phyloP scores from a whole-genome alignment of 768 basidiomycete species.

The Suillus fuscotomentosus region DNA sequence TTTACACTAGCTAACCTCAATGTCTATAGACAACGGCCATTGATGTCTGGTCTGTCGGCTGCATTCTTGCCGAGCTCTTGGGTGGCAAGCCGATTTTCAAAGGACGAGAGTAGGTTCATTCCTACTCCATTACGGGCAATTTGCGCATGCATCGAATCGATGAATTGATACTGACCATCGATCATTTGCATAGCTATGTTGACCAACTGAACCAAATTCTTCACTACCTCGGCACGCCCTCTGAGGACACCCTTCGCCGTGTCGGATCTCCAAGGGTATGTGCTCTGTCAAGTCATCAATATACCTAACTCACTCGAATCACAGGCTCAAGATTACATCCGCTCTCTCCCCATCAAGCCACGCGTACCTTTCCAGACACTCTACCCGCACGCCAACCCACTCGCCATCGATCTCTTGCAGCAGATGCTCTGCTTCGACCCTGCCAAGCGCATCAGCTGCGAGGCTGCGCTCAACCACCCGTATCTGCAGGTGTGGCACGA shows the following conservation, averaged over 20 bases:
- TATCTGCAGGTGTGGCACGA: conserved; percentile 98
- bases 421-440: conserved; percentile 96
- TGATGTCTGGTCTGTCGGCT: conserved; percentile 96
- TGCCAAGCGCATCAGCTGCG: conserved; percentile 92
- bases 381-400: conserved; percentile 92
- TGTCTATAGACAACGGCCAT: conserved; percentile 75
- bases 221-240: conserved; percentile 97
- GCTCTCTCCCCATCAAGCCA: conserved; percentile 95
- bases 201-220: conserved; percentile 98
- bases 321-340: conserved; percentile 96
- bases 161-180: conserved; percentile 8
- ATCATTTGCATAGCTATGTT: conserved; percentile 66
- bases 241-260: conserved; percentile 92
- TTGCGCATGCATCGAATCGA: background rate
- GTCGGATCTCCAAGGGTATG: conserved; percentile 92
- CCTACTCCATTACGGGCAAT: background rate
- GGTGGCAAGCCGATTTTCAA: conserved; percentile 97
- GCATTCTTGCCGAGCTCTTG: conserved; percentile 89
- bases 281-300: conserved; percentile 7
- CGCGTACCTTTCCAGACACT: conserved; percentile 88
- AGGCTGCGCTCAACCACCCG: conserved; percentile 92
- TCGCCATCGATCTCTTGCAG: conserved; percentile 89
- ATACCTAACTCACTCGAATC: background rate
- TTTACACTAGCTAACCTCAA: conserved; percentile 13
- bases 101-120: conserved; percentile 80